phyloP scores from a whole-genome alignment of 2,329 filamentous ascomycete genomes.

The Penicillium hesseltinei region DNA sequence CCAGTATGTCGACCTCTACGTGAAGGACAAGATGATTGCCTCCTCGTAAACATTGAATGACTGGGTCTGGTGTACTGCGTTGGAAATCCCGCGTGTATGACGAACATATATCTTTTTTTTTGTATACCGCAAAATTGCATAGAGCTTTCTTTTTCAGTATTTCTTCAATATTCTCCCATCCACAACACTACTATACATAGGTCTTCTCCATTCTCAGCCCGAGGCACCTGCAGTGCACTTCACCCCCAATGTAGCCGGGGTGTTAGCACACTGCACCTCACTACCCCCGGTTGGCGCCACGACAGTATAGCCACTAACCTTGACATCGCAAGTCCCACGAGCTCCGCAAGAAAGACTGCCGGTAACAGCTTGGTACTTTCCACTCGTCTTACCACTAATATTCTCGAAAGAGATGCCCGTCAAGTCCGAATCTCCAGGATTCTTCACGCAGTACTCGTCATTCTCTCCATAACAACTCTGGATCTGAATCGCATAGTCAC shows the following conservation, averaged over 20 bases:
- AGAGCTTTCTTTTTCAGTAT: neutral
- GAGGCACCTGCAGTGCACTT: slow-evolving; percentile 37
- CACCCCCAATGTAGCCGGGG: slow-evolving; percentile 31
- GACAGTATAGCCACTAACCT: slow-evolving; percentile 35
- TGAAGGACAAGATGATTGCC: slow-evolving; percentile 52
- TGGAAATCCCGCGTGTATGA: slow-evolving; percentile 11
- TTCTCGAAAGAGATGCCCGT: slow-evolving; percentile 38
- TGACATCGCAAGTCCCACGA: slow-evolving; percentile 40
- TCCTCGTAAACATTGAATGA: slow-evolving; percentile 18
- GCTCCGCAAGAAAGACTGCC: slow-evolving; percentile 42
- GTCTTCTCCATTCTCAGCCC: slow-evolving; percentile 20
- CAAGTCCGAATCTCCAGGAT: slow-evolving; percentile 37
- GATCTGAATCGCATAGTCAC: slow-evolving; percentile 49
- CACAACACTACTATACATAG: neutral
- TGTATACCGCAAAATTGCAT: slow-evolving; percentile 21
- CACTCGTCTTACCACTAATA: slow-evolving; percentile 41
- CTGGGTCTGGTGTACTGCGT: neutral
- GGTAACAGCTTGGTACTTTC: slow-evolving; percentile 35
- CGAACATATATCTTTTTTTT: slow-evolving; percentile 9
- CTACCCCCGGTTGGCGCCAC: slow-evolving; percentile 34
- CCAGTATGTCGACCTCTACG: slow-evolving; percentile 87
- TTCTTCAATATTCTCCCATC: neutral
- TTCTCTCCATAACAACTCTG: slow-evolving; percentile 46
- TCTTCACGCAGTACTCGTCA: slow-evolving; percentile 34
- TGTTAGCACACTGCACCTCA: slow-evolving; percentile 36